Base-by-base conservation (phyloP, 345 rosid genomes). In the Rhizophora mangle region DNA sequence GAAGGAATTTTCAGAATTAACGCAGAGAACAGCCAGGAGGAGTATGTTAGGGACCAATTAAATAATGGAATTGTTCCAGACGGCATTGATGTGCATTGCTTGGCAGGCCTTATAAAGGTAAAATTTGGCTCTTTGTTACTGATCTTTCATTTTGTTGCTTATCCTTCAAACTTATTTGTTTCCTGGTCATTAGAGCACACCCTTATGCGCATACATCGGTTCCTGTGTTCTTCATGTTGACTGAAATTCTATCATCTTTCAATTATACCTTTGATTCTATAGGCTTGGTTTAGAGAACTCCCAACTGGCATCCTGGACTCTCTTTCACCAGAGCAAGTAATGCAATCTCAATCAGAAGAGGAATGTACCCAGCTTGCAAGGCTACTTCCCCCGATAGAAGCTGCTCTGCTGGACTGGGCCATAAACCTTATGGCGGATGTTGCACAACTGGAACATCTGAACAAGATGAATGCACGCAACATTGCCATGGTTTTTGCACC, bases 241-340 rank as follows among this genome's bases (percentile, higher is more conserved):
- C 18, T 3, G 51, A 69, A 60, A 51, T 19, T 58, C 54, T 54
- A 34, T 16, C 61, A 29, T 39, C 24, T 55, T 21, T 31, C 36
- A 60, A 43, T 55, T 63, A 9, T 19, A 30, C 27, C 15, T 16
- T 24, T 30, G 39, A 46, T 70, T 76, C 29, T 75, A 36, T 74
- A 96, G 99, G 99, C 98, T 61, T 96, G 99, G 98, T 96, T 96
- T 80, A 87, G 99, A 79, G 98, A 96, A 78, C 98, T 96, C 71
- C 99, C 99, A 0, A 92, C 86, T 15, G 98, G 99, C 22, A 81
- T 96, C 8, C 68, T 96, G 79, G 99, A 96, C 78, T 87, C 96
- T 3, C 85, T 96, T 26, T 83, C 91, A 24, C 91, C 93, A 9
- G 98, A 92, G 71, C 82, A 85, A 79, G 95, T 96, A 31, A 96